phyloP scores from a whole-genome alignment of 768 basidiomycete species.

The Lentinula edodes region DNA sequence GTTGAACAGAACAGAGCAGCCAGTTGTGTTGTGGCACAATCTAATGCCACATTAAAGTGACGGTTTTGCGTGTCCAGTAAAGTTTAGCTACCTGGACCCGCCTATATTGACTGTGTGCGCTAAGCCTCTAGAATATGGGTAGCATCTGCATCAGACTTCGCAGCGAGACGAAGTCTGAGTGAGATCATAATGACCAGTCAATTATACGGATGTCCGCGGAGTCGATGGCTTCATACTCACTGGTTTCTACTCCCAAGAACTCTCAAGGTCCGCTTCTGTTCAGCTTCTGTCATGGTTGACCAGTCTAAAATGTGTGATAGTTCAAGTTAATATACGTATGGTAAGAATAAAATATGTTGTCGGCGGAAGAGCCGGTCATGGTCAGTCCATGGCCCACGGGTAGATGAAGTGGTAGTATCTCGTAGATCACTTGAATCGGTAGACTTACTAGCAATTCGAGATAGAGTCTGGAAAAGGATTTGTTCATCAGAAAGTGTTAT shows the following conservation, averaged over 20 bases:
- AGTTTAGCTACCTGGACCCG: too few relatives aligned
- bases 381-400: too few relatives aligned
- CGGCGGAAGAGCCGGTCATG: not conserved
- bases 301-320: slow-evolving; percentile 44
- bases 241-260: slow-evolving; percentile 34
- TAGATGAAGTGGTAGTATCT: too few relatives aligned
- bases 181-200: too few relatives aligned
- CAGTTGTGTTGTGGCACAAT: too few relatives aligned
- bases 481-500: not conserved
- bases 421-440: too few relatives aligned
- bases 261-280: slow-evolving; percentile 38
- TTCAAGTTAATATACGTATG: slow-evolving; percentile 23
- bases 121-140: not conserved
- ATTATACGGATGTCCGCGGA: too few relatives aligned
- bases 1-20: too few relatives aligned
- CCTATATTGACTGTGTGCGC: not conserved
- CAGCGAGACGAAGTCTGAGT: not conserved
- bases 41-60: too few relatives aligned
- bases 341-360: not conserved
- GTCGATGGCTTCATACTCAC: slow-evolving; percentile 8
- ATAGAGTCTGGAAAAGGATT: not conserved
- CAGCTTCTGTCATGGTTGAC: slow-evolving; percentile 35
- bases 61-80: too few relatives aligned
- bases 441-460: slow-evolving; percentile 3
- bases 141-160: not conserved